phyloP scores from a whole-genome alignment of 257 asterid genomes.

The Solanum paucissectum region DNA sequence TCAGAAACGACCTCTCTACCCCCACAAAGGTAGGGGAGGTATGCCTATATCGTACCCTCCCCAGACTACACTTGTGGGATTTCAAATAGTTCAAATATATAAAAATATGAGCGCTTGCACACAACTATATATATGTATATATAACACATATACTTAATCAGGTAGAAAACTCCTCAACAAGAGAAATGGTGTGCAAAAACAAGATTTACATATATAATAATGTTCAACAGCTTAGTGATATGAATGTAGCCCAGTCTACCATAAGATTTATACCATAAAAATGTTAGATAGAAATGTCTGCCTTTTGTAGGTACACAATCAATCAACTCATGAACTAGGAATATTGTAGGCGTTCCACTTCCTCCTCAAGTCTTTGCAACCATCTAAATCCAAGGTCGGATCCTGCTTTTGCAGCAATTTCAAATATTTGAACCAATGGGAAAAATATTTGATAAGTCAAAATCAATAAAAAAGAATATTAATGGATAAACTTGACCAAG shows the following conservation, averaged over 20 bases:
- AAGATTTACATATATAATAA: not conserved
- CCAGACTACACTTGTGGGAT: too few relatives aligned
- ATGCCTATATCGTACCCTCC: too few relatives aligned
- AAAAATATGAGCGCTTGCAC: too few relatives aligned
- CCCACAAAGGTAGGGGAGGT: too few relatives aligned
- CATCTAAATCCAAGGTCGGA: slow-evolving; percentile 83
- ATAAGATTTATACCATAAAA: too few relatives aligned
- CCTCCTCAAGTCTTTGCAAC: slow-evolving; percentile 60
- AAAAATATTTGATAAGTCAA: not conserved
- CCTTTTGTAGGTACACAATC: not conserved
- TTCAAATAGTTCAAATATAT: too few relatives aligned
- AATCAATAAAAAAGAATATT: not conserved
- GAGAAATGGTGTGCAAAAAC: not conserved
- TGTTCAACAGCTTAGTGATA: not conserved
- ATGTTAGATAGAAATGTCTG: too few relatives aligned
- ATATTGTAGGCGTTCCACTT: slow-evolving; percentile 30
- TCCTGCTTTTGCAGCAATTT: slow-evolving; percentile 69
- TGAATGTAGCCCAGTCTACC: not conserved
- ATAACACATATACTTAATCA: not conserved
- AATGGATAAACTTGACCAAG: not conserved
- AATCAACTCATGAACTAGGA: not conserved
- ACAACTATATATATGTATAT: not conserved
- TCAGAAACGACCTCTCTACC: too few relatives aligned
- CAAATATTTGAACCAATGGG: slow-evolving; percentile 26
- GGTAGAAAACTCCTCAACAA: not conserved